Base-by-base conservation (phyloP, 345 rosid species). In the Nasturtium officinale region DNA sequence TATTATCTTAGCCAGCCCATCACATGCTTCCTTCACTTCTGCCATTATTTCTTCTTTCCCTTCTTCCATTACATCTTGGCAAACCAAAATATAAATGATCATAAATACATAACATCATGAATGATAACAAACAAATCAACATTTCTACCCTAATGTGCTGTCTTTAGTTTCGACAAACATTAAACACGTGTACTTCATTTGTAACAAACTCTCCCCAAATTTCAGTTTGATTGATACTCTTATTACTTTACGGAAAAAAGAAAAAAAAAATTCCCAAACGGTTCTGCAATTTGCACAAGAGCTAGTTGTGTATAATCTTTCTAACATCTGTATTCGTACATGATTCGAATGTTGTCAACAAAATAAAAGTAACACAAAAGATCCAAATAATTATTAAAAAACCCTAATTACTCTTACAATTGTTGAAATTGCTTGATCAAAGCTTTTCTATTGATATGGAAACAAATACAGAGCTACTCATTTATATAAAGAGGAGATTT, bases 11-110 rank as follows among this genome's bases (percentile, higher is more conserved):
- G 50, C 58, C 65, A 65, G 65, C 13, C 12, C 51, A 65, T 55
- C 71, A 66, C 78, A 66, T 58, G 73, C 72, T 65, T 32, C n/a
- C 12, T 63, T 57, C 67, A 35, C 9, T 64, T 65, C 63, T 46
- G 46, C 71, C 51, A 58, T 58, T 48, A 48, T 66, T 66, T 58
- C 43, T 43, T 33, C 52, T 25, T 62, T 55, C 65, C 23, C 8
- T 62, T 63, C 61, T 45, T 54, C 71, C 56, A 65, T 56, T 46
- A 47, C 2, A 26, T 65, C 51, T 17, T 56, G 7, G 29, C 77
- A 56, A 73, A 32, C 30, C 47, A 56, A 51, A 43, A 51, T 12
- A 21, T 43, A n/a, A 2, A 43, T 45, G 48, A n/a, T 45, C 20
- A 45, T n/a, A 15, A n/a, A 15, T 15, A 45, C 8, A 45, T 15